phyloP scores from a whole-genome alignment of 371 early-diverging fungal genomes.

The Batkoa obscura region DNA sequence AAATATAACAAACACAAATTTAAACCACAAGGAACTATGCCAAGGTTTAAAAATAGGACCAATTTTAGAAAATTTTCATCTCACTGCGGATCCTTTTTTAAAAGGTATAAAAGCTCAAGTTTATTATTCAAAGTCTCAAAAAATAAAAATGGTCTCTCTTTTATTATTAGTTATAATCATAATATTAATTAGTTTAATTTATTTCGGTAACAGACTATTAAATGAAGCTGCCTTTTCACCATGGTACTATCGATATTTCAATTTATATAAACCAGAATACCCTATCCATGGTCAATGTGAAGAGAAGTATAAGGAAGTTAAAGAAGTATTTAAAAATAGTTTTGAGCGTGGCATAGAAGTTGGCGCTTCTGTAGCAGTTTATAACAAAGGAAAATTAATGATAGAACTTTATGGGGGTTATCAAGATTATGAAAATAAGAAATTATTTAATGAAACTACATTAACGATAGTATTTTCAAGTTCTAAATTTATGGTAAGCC shows the following conservation, averaged over 20 bases:
- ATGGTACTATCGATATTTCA: neutral
- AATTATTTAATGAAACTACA: slow-evolving; percentile 24
- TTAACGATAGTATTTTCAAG: slow-evolving; percentile 46
- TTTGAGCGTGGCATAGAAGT: neutral
- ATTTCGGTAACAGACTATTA: too few species aligned
- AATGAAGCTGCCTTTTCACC: neutral
- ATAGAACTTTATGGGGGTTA: slow-evolving; percentile 42
- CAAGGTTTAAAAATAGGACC: too few species aligned
- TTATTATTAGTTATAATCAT: too few species aligned
- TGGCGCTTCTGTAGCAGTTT: neutral
- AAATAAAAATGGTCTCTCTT: too few species aligned
- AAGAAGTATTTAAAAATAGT: neutral
- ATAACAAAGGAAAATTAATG: slow-evolving; percentile 14
- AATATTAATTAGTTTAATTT: too few species aligned
- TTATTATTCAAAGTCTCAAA: too few species aligned
- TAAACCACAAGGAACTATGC: too few species aligned
- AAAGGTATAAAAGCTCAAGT: too few species aligned
- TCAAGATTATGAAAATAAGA: slow-evolving; percentile 20
- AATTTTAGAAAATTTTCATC: too few species aligned
- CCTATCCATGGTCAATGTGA: neutral
- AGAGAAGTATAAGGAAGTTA: neutral
- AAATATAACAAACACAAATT: too few species aligned
- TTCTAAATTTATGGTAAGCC: slow-evolving; percentile 24
- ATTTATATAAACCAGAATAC: neutral
- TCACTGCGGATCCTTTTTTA: too few species aligned